Percentiles rank a stretch among this genome's conserved stretches.
These are phyloP conservation scores for Phytophthora sp. DNA, from an alignment of 352 stramenopile species.

Conservation along the genomic window DNA sequence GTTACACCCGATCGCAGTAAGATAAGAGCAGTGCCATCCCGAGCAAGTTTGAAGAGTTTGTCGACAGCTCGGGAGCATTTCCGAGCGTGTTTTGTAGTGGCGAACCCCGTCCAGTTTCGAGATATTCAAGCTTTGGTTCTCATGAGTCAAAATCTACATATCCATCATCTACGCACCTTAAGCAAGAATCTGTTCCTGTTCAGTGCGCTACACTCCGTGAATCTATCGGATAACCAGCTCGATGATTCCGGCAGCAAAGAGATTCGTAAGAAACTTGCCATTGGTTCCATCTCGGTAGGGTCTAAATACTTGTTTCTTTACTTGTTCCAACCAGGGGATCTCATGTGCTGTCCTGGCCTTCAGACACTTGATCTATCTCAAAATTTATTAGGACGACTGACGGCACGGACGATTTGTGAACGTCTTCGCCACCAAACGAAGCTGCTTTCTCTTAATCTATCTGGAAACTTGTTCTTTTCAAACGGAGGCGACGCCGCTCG, in stretches of 20 bases:
- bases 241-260: constrained; percentile 38
- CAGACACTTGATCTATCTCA: constrained; percentile 40
- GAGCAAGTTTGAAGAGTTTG: neutral
- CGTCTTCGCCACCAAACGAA: constrained; percentile 37
- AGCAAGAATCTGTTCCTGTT: constrained; percentile 40
- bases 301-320: neutral
- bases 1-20: no score
- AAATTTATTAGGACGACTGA: constrained; percentile 44
- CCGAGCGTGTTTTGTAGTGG: constrained; percentile 36
- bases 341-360: constrained; percentile 40
- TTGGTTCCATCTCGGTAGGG: no score
- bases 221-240: constrained; percentile 49
- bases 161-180: constrained; percentile 30
- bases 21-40: neutral
- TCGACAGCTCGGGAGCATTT: constrained; percentile 27
- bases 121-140: constrained; percentile 37
- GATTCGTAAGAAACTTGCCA: constrained; percentile 28
- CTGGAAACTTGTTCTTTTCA: constrained; percentile 48
- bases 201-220: constrained; percentile 29
- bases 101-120: constrained; percentile 36
- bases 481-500: constrained; percentile 33
- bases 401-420: constrained; percentile 36
- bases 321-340: constrained; percentile 30
- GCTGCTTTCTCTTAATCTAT: constrained; percentile 39
- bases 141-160: constrained; percentile 30